Evolutionary conservation across 495 filamentous ascomycete species (phyloP), one percentile per base, ranked within the genome.

Genomic region (Penicillium coprophilum): DNA sequence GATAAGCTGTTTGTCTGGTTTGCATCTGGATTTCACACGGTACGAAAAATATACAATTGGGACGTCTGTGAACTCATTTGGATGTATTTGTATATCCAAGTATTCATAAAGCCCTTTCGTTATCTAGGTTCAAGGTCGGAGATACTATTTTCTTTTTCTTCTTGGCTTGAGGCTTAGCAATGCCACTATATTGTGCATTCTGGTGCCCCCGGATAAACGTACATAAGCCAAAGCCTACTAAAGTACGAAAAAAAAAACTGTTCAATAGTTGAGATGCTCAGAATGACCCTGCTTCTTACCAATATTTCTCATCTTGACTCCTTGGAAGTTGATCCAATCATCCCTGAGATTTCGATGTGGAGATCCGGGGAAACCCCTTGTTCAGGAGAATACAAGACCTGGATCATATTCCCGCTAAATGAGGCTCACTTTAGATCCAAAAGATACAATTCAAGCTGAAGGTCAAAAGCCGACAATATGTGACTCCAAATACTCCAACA

Each of bases 1-100:
- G 61, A 62, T 64, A 65, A 64, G 62, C 12, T 60, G 64, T 67
- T 67, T 67, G 64, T 44, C 12, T 55, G 47, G 62, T 67, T 67
- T 67, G 64, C 64, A 67, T 52, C 10, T 3, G 10, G 43, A n/a
- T 38, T 48, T 4, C 21, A 30, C 43, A 13, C 19, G 23, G 11
- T 24, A 6, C 11, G 10, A 19, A 36, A 3, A 8, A 17, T 34
- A 38, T n/a, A n/a, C n/a, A 6, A 13, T n/a, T 36, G 7, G 6
- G 13, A 36, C n/a, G 6, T n/a, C 2, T 36, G 3, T 38, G 15
- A 3, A 38, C 34, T 38, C 2, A 3, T 17, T 38, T 17, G 34
- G 8, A 38, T 38, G 15, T 7, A 3, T 17, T 38, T 17, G 34
- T 17, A 38, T 38, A n/a, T n/a, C n/a, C n/a, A n/a, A n/a, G n/a